Evolutionary conservation across 257 asterid species (phyloP).

Genomic region (Linaria vulgaris): DNA sequence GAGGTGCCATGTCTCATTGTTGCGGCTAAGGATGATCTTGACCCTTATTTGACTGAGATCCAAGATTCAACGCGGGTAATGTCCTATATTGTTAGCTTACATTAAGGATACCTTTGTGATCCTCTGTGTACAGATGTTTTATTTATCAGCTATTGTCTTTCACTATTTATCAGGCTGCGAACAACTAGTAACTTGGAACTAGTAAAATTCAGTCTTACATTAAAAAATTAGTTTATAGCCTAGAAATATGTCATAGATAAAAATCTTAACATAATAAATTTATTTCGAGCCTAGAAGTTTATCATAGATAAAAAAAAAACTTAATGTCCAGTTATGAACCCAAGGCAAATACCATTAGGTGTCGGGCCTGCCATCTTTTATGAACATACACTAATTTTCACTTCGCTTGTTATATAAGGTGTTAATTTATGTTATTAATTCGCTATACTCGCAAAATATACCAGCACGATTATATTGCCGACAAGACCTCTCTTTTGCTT

Average conservation of each 20-base stretch:
- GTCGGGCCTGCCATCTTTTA: not conserved
- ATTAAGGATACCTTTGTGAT: not conserved
- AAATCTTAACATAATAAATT: not conserved
- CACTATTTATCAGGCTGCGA: not conserved
- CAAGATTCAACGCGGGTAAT: slow-evolving; percentile 94
- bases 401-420: not conserved
- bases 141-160: slow-evolving; percentile 17
- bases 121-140: not conserved
- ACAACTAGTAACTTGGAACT: slow-evolving; percentile 16
- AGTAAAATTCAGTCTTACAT: not conserved
- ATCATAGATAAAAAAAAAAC: slow-evolving; percentile 20
- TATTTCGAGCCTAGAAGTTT: not conserved
- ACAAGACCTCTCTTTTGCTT: too few species aligned
- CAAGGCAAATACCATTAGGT: not conserved
- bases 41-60: slow-evolving; percentile 75
- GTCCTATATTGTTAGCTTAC: slow-evolving; percentile 7
- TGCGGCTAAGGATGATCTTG: slow-evolving; percentile 92
- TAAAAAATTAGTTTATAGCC: not conserved
- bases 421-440: too few species aligned
- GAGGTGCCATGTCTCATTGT: slow-evolving; percentile 96
- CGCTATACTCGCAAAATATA: too few species aligned
- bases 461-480: too few species aligned
- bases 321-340: slow-evolving; percentile 1
- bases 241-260: slow-evolving; percentile 12
- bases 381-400: not conserved